Evolutionary conservation across 352 stramenopile genomes (phyloP), one percentile per base, ranked within the genome.

Genomic region (Elongisporangium prolatum): DNA sequence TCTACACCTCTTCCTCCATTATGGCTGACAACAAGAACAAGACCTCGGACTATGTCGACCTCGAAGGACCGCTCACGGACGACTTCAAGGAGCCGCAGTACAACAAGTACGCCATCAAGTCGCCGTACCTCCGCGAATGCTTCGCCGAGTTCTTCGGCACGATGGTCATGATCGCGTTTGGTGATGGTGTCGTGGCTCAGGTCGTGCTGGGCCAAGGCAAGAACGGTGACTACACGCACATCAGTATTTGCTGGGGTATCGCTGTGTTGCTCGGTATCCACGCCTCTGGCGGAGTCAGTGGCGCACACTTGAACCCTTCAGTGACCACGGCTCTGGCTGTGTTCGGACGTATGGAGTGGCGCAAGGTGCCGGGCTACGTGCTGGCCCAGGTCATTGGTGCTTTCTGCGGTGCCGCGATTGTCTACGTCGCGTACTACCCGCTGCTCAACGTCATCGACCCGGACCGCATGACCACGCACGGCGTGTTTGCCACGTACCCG

Each of bases 231-330:
- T 89, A 82, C 65, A 60, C 85, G 21, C 88, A 72, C 59, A 87
- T 89, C 68, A 87, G 72, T 58, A 67, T 91, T 48, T 80, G 67
- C 61, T 92, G 82, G 80, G 82, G 82, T n/a, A 64, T 92, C 52
- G 82, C 64, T 34, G 74, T 92, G 34, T 77, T 91, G 58, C 74
- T 92, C 21, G 82, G 74, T 21, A 80, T 92, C 13, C 78, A 92
- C 65, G 54, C 66, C 1, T 75, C 72, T 5, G 77, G 72, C 18
- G 76, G 80, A 8, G 64, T 88, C 44, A n/a, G n/a, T n/a, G n/a
- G n/a, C n/a, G n/a, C n/a, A n/a, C n/a, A n/a, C n/a, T n/a, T n/a
- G n/a, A n/a, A 91, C 64, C 80, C 79, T 4, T 69, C 82, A 7
- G 72, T 91, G 24, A 86, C 79, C 16, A 70, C 78, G 3, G 76